phyloP scores from a whole-genome alignment of 352 stramenopile genomes.

The Phytophthora cryptogea region DNA sequence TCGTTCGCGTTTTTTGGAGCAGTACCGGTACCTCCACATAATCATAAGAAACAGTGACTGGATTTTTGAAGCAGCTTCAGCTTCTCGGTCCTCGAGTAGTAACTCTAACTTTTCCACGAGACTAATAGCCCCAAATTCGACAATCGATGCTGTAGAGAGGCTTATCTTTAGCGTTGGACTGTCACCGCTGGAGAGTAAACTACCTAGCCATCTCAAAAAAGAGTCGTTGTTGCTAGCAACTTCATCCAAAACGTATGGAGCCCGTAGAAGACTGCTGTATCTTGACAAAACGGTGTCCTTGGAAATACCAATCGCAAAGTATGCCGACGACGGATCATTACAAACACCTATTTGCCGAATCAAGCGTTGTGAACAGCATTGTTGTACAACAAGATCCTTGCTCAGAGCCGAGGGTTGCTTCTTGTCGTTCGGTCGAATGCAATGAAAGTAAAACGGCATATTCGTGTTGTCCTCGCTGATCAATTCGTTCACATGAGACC shows the following conservation, averaged over 20 bases:
- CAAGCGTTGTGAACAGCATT: slow-evolving; percentile 44
- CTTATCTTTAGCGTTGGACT: slow-evolving; percentile 5
- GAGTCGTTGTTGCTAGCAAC: slow-evolving; percentile 17
- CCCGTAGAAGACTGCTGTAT: slow-evolving; percentile 35
- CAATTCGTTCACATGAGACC: slow-evolving; percentile 39
- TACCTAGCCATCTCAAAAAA: slow-evolving; percentile 21
- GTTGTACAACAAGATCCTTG: slow-evolving; percentile 33
- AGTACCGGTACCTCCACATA: slow-evolving; percentile 29
- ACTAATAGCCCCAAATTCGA: slow-evolving; percentile 37
- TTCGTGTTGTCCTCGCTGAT: slow-evolving; percentile 12
- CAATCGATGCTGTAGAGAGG: slow-evolving; percentile 16
- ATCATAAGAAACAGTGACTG: slow-evolving; percentile 51
- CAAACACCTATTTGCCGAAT: slow-evolving; percentile 38
- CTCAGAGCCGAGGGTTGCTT: slow-evolving; percentile 35
- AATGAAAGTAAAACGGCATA: slow-evolving; percentile 63
- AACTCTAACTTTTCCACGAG: slow-evolving; percentile 49
- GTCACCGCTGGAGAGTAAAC: slow-evolving; percentile 19
- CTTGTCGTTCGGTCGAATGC: slow-evolving; percentile 46
- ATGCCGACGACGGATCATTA: slow-evolving; percentile 14
- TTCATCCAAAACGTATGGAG: slow-evolving; percentile 10
- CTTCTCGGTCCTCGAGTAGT: slow-evolving; percentile 39
- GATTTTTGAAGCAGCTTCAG: slow-evolving; percentile 34
- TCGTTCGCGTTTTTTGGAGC: slow-evolving; percentile 35
- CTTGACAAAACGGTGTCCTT: slow-evolving; percentile 28
- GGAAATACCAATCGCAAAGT: slow-evolving; percentile 34